Conservation (phyloP, 2,329 filamentous ascomycete genomes). For the Talaromyces sp. region DNA sequence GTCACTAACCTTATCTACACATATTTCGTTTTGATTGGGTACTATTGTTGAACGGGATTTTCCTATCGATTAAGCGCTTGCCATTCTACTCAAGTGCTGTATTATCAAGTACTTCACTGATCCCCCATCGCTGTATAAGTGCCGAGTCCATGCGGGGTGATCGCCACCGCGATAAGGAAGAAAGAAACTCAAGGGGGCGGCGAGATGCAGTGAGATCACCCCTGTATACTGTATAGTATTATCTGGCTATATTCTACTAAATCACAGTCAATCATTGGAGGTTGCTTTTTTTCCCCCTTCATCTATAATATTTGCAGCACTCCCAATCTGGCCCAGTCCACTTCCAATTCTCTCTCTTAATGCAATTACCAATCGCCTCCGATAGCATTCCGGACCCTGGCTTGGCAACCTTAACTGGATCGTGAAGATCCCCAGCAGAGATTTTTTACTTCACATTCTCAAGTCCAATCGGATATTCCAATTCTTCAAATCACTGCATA, state of each 20-base stretch:
- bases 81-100: too few relatives aligned
- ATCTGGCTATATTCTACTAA: not conserved
- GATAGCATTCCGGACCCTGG: not conserved
- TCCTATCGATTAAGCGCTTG: too few relatives aligned
- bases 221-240: too few relatives aligned
- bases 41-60: too few relatives aligned
- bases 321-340: not conserved
- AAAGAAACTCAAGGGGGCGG: not conserved
- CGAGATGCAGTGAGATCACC: too few relatives aligned
- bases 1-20: too few relatives aligned
- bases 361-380: conserved; percentile 1
- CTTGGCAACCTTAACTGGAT: conserved; percentile 20
- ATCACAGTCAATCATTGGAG: not conserved
- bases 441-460: not conserved
- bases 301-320: too few relatives aligned
- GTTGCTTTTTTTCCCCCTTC: not conserved
- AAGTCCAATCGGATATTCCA: not conserved
- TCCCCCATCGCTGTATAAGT: too few relatives aligned
- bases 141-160: too few relatives aligned
- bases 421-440: not conserved
- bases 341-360: not conserved
- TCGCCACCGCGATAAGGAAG: not conserved
- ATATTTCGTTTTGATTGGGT: too few relatives aligned
- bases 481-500: not conserved
- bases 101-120: too few relatives aligned